A percentile compares a stretch with the other conserved stretches of the same genome.
Evolutionary conservation across 495 filamentous ascomycete species (phyloP).

Genomic region (Chaetomidium leptoderma): DNA sequence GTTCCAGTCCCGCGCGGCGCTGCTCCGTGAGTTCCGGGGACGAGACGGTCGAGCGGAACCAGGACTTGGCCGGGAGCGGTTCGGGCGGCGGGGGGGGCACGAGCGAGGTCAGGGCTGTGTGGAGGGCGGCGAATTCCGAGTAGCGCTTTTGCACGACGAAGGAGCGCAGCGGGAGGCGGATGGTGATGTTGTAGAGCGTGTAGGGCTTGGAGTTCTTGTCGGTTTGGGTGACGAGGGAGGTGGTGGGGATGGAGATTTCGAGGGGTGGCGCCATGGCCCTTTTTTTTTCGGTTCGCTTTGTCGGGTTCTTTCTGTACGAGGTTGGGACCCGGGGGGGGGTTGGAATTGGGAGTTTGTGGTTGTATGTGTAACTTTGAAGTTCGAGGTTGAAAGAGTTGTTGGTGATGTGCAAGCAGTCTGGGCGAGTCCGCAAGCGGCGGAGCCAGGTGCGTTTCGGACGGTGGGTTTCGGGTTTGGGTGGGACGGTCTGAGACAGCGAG

Average conservation of each 20-base stretch:
- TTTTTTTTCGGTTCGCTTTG: background rate
- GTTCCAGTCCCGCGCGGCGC: constrained; percentile 69
- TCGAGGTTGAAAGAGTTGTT: too few relatives aligned
- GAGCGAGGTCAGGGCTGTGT: constrained; percentile 61
- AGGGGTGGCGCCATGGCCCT: constrained; percentile 64
- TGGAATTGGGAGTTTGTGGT: background rate
- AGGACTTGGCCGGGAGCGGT: constrained; percentile 75
- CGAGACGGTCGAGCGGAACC: constrained; percentile 74
- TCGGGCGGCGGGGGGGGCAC: constrained; percentile 56
- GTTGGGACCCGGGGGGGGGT: too few relatives aligned
- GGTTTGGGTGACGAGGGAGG: constrained; percentile 51
- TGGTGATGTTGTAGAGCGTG: constrained; percentile 87
- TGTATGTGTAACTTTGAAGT: too few relatives aligned
- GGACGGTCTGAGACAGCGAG: too few relatives aligned
- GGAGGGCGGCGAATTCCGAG: constrained; percentile 80
- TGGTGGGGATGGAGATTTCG: constrained; percentile 77
- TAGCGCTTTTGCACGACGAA: constrained; percentile 90
- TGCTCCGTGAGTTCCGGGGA: constrained; percentile 75
- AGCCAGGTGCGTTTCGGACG: too few relatives aligned
- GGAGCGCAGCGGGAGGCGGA: constrained; percentile 82
- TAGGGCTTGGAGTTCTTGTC: constrained; percentile 65
- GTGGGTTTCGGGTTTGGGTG: background rate
- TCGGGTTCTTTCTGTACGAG: background rate
- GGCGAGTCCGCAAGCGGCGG: too few relatives aligned
- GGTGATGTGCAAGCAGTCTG: too few relatives aligned